Percentiles rank a stretch among this genome's conserved stretches.
Conservation (phyloP, 495 filamentous ascomycete genomes). For the Aspergillus kassunensis region DNA sequence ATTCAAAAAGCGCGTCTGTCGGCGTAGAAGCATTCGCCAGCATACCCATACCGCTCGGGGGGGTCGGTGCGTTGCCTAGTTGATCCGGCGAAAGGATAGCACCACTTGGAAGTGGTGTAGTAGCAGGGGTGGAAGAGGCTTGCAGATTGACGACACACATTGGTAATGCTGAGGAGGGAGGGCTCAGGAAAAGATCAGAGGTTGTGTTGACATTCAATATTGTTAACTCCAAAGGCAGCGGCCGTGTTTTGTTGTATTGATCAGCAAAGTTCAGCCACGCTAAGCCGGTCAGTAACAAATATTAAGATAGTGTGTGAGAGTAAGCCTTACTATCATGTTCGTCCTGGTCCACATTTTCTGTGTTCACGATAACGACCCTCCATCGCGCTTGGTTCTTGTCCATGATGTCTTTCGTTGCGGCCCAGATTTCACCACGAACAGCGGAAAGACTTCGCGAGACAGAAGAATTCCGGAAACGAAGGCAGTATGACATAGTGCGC, state of each 20-base stretch:
- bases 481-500: constrained; percentile 72
- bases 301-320: not conserved
- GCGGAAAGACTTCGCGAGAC: constrained; percentile 55
- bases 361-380: constrained; percentile 74
- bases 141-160: constrained; percentile 31
- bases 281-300: constrained; percentile 15
- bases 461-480: constrained; percentile 59
- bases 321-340: constrained; percentile 57
- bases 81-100: constrained; percentile 44
- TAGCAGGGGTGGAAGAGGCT: constrained; percentile 36
- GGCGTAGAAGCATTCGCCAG: constrained; percentile 53
- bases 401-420: constrained; percentile 73
- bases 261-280: constrained; percentile 45
- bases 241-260: constrained; percentile 41
- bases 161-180: constrained; percentile 28
- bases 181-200: constrained; percentile 58
- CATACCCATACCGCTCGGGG: constrained; percentile 21
- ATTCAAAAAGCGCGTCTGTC: constrained; percentile 48
- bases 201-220: constrained; percentile 63
- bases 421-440: constrained; percentile 78
- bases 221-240: constrained; percentile 49
- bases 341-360: constrained; percentile 65
- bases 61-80: constrained; percentile 34
- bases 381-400: constrained; percentile 67
- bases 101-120: constrained; percentile 45